Conservation (phyloP, 495 filamentous ascomycete genomes). For the Halenospora varia region DNA sequence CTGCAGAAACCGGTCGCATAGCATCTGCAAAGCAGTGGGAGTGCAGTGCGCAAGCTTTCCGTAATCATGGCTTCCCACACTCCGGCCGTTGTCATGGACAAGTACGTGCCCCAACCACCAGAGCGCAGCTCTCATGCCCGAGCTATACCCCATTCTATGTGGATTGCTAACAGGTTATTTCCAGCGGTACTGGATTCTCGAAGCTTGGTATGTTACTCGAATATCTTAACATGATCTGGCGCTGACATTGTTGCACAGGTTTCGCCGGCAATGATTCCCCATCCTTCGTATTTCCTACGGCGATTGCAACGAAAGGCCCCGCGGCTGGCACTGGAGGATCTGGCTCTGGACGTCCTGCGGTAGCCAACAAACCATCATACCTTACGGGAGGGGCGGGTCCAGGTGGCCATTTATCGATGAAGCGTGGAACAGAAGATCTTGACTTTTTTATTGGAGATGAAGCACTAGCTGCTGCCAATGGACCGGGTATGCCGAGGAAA, state of each 20-base stretch:
- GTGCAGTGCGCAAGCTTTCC: conserved; percentile 10
- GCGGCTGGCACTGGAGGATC: conserved; percentile 65
- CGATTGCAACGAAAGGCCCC: conserved; percentile 87
- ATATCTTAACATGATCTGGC: neutral
- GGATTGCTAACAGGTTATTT: conserved; percentile 20
- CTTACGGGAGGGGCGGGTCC: conserved; percentile 85
- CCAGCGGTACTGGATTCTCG: conserved; percentile 95
- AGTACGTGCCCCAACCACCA: conserved; percentile 58
- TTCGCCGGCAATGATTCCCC: conserved; percentile 99
- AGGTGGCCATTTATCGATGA: conserved; percentile 74
- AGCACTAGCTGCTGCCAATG: conserved; percentile 75
- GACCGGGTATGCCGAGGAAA: conserved; percentile 58
- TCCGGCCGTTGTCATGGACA: conserved; percentile 99
- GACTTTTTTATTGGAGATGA: conserved; percentile 99
- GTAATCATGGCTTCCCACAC: conserved; percentile 87
- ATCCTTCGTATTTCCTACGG: conserved; percentile 98
- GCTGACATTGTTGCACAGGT: conserved; percentile 51
- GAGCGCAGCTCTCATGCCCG: conserved; percentile 9
- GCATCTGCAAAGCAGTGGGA: conserved; percentile 15
- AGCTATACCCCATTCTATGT: neutral
- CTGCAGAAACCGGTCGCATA: conserved; percentile 15
- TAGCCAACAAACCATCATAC: conserved; percentile 92
- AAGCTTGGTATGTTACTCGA: conserved; percentile 72
- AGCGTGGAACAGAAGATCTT: conserved; percentile 94
- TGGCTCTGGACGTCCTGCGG: conserved; percentile 80